Evolutionary conservation across 2,329 filamentous ascomycete species (phyloP).

Genomic region (Fusarium denticulatum): DNA sequence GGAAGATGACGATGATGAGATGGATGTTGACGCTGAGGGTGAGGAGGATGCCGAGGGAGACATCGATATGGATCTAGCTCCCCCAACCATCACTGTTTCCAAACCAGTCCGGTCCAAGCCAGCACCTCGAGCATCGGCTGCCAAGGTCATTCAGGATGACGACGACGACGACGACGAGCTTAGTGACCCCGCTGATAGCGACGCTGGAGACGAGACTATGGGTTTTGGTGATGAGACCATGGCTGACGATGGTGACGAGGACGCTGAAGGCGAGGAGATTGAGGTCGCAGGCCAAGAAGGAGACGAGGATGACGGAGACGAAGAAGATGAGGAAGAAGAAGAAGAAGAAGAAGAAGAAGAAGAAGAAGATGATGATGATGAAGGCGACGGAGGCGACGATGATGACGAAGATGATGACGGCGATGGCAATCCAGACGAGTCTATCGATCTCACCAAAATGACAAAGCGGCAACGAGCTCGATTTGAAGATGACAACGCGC

Average conservation of each 20-base stretch:
- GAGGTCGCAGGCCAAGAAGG: slow-evolving; percentile 54
- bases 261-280: slow-evolving; percentile 59
- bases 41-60: slow-evolving; percentile 58
- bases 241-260: slow-evolving; percentile 56
- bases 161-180: slow-evolving; percentile 64
- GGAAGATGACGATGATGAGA: slow-evolving; percentile 55
- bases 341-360: slow-evolving; percentile 44
- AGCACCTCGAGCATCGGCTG: slow-evolving; percentile 46
- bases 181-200: slow-evolving; percentile 63
- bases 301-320: slow-evolving; percentile 56
- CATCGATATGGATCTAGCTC: slow-evolving; percentile 56
- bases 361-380: slow-evolving; percentile 46
- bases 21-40: slow-evolving; percentile 56
- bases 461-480: slow-evolving; percentile 69
- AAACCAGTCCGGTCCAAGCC: slow-evolving; percentile 54
- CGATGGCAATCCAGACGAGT: slow-evolving; percentile 58
- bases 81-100: slow-evolving; percentile 60
- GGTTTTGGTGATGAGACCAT: slow-evolving; percentile 58
- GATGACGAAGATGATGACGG: slow-evolving; percentile 56
- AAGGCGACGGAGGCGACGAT: slow-evolving; percentile 53
- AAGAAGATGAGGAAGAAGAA: slow-evolving; percentile 52
- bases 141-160: slow-evolving; percentile 52
- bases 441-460: slow-evolving; percentile 67
- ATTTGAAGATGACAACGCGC: slow-evolving; percentile 62
- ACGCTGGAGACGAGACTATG: slow-evolving; percentile 53